Evolutionary conservation across 23 red algal genomes (phyloP).

Genomic region (Chondrus crispus): DNA sequence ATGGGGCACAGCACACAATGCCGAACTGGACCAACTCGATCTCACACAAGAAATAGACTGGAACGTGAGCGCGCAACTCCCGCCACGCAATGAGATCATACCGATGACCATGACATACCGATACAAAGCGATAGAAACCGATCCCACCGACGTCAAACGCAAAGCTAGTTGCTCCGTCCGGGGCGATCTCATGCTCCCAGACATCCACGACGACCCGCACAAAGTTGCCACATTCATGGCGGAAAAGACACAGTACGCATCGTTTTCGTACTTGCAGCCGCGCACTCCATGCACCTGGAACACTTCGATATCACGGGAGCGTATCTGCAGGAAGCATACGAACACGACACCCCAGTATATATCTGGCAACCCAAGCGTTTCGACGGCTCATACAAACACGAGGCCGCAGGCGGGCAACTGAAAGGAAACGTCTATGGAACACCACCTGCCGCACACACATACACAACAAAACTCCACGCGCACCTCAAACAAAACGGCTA

Average conservation of each 20-base stretch:
- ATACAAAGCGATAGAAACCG: neutral
- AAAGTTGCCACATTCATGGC: neutral
- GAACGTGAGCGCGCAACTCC: too few relatives aligned
- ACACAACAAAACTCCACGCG: neutral
- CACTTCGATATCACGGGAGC: slow-evolving; percentile 19
- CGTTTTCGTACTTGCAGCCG: neutral
- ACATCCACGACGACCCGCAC: neutral
- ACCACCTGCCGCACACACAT: neutral
- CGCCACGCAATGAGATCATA: neutral
- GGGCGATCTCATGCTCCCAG: neutral
- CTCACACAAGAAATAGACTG: neutral
- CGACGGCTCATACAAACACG: neutral
- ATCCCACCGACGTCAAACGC: neutral
- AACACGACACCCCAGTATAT: neutral
- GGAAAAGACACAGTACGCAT: neutral
- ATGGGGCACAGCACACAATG: neutral
- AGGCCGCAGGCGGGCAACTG: neutral
- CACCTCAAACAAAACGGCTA: neutral
- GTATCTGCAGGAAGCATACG: neutral
- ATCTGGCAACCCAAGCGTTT: neutral
- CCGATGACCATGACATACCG: neutral
- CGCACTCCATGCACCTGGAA: neutral
- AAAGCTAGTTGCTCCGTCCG: neutral
- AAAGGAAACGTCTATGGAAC: neutral
- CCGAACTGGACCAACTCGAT: slow-evolving; percentile 9